phyloP scores from a whole-genome alignment of 2,329 filamentous ascomycete genomes.

The Dactylellina drechsleri region DNA sequence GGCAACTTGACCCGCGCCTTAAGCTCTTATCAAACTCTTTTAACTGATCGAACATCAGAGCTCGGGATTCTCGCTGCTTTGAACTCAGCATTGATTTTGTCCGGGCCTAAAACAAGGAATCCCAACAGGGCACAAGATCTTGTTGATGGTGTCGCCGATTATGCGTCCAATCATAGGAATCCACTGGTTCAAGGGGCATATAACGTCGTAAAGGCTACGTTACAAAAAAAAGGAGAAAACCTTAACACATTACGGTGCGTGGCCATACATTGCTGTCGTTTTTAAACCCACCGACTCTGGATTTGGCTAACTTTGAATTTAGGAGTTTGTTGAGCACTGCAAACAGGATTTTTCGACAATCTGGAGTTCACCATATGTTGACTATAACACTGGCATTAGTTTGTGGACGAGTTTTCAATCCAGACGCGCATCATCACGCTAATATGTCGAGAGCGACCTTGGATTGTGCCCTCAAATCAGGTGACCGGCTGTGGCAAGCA shows the following conservation, averaged over 20 bases:
- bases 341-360: constrained; percentile 52
- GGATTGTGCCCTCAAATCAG: constrained; percentile 48
- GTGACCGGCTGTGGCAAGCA: constrained; percentile 48
- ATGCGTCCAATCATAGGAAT: constrained; percentile 43
- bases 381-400: constrained; percentile 48
- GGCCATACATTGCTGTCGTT: background rate
- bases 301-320: constrained; percentile 9
- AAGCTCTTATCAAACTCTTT: constrained; percentile 35
- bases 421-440: constrained; percentile 44
- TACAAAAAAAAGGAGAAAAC: constrained; percentile 38
- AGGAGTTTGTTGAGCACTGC: constrained; percentile 51
- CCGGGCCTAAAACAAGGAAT: constrained; percentile 40
- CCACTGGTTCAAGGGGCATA: constrained; percentile 45
- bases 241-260: constrained; percentile 48
- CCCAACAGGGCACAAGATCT: constrained; percentile 37
- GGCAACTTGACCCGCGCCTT: constrained; percentile 45
- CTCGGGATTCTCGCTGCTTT: constrained; percentile 65
- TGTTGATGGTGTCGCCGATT: constrained; percentile 41
- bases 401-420: constrained; percentile 51
- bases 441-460: constrained; percentile 52
- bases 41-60: constrained; percentile 59
- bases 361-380: constrained; percentile 50
- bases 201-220: constrained; percentile 36
- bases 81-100: constrained; percentile 65
- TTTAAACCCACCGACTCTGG: background rate